Evolutionary conservation across 208 protist species (phyloP).

Genomic region (Leptomonas pyrrhocoris): DNA sequence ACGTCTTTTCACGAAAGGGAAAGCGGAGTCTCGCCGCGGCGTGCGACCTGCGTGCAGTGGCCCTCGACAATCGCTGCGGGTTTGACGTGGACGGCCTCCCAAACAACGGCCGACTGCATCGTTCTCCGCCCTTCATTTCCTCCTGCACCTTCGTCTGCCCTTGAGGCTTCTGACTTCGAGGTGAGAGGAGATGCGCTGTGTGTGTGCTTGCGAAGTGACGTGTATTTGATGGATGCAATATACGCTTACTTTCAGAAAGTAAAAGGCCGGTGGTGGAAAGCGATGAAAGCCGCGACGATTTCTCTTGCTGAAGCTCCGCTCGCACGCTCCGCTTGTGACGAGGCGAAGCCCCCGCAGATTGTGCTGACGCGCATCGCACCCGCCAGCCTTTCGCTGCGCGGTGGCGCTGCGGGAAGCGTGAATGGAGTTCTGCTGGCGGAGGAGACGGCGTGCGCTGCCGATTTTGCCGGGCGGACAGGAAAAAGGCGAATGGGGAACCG

Average conservation of each 20-base stretch:
- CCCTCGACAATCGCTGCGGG: background rate
- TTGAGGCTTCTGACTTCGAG: background rate
- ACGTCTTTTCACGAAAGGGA: background rate
- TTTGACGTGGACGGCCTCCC: slow-evolving; percentile 22
- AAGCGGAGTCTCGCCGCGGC: background rate
- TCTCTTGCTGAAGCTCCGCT: background rate
- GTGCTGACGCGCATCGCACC: slow-evolving; percentile 16
- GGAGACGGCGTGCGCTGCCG: slow-evolving; percentile 18
- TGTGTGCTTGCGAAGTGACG: slow-evolving; percentile 22
- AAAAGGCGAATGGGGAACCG: background rate
- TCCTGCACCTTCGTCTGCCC: background rate
- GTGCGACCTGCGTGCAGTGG: slow-evolving; percentile 1
- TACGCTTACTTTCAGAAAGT: background rate
- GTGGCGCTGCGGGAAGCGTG: slow-evolving; percentile 18
- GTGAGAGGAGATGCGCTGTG: background rate
- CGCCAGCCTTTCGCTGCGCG: slow-evolving; percentile 19
- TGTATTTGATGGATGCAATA: slow-evolving; percentile 4
- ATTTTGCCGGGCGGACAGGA: background rate
- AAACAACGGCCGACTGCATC: slow-evolving; percentile 17
- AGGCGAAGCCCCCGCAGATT: background rate
- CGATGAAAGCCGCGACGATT: background rate
- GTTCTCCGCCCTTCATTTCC: background rate
- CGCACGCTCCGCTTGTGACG: background rate
- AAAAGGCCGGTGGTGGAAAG: background rate
- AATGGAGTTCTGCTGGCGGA: slow-evolving; percentile 15